Percentiles rank a stretch among this genome's conserved stretches.
phyloP scores from a whole-genome alignment of 2,329 filamentous ascomycete genomes.

The Phialophora expanda region DNA sequence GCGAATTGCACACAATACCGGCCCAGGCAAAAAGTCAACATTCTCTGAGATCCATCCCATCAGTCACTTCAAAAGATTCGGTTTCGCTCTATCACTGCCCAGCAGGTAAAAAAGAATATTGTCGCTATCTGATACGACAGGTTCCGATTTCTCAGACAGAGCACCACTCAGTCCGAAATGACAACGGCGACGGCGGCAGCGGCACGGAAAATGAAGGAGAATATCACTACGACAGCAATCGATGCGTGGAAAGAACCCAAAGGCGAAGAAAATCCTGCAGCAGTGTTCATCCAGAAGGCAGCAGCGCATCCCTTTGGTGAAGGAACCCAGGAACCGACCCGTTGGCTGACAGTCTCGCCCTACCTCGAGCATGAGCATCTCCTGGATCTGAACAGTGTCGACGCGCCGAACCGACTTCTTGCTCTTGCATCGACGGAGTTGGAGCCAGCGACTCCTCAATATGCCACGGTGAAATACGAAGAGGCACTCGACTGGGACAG shows the following conservation, averaged over 20 bases:
- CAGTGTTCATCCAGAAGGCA: slow-evolving; percentile 5
- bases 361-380: slow-evolving; percentile 74
- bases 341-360: slow-evolving; percentile 69
- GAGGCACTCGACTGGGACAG: slow-evolving; percentile 81
- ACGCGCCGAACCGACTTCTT: slow-evolving; percentile 69
- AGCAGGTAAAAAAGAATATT: not conserved
- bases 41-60: not conserved
- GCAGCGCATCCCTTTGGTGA: not conserved
- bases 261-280: not conserved
- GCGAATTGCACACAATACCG: slow-evolving; percentile 29
- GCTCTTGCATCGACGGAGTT: slow-evolving; percentile 72
- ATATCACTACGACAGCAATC: not conserved
- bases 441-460: slow-evolving; percentile 67
- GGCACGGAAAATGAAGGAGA: not conserved
- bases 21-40: not conserved
- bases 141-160: not conserved
- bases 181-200: not conserved
- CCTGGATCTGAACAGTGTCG: slow-evolving; percentile 71
- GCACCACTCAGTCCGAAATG: slow-evolving; percentile 10
- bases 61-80: not conserved
- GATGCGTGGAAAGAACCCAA: slow-evolving; percentile 4
- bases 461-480: slow-evolving; percentile 75
- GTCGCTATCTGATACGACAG: not conserved
- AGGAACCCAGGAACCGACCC: not conserved
- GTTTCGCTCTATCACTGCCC: not conserved